A percentile compares a stretch with the other conserved stretches of the same genome.
phyloP scores from a whole-genome alignment of 2,329 filamentous ascomycete genomes.

The Cucurbitaria berberidis region DNA sequence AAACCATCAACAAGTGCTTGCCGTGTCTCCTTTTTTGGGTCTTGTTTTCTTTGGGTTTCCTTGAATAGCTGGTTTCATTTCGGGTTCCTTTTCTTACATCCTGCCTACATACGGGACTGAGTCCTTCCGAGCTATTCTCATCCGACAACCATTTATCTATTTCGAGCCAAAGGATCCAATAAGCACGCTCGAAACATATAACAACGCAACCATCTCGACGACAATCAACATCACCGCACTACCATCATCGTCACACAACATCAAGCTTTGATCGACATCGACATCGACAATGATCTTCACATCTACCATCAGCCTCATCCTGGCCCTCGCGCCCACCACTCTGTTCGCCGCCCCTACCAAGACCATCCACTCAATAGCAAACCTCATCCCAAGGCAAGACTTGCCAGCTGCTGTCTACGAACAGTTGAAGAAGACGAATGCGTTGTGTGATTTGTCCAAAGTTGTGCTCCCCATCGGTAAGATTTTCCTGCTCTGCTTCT shows the following conservation, averaged over 20 bases:
- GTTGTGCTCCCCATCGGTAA: conserved; percentile 42
- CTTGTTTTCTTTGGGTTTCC: neutral
- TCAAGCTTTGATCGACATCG: neutral
- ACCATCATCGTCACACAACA: conserved; percentile 11
- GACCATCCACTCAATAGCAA: conserved; percentile 26
- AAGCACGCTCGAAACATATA: conserved; percentile 1
- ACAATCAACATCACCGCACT: conserved; percentile 5
- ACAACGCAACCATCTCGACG: neutral
- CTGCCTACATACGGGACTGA: neutral
- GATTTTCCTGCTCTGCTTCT: conserved; percentile 3
- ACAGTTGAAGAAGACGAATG: conserved; percentile 28
- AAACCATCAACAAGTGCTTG: neutral
- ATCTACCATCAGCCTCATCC: conserved; percentile 36
- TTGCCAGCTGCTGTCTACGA: conserved; percentile 26
- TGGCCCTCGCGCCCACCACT: conserved; percentile 42
- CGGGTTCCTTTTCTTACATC: neutral
- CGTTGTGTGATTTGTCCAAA: conserved; percentile 37
- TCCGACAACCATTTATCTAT: conserved; percentile 5
- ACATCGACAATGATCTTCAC: conserved; percentile 43
- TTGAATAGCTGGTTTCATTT: conserved; percentile 1
- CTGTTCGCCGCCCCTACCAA: conserved; percentile 44
- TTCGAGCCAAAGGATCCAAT: conserved; percentile 9
- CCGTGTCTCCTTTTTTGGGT: neutral
- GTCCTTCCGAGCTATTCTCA: conserved; percentile 1
- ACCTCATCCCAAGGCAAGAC: conserved; percentile 23